phyloP scores from a whole-genome alignment of 192 early-diverging fungal species.

The Entomortierella chlamydospora region DNA sequence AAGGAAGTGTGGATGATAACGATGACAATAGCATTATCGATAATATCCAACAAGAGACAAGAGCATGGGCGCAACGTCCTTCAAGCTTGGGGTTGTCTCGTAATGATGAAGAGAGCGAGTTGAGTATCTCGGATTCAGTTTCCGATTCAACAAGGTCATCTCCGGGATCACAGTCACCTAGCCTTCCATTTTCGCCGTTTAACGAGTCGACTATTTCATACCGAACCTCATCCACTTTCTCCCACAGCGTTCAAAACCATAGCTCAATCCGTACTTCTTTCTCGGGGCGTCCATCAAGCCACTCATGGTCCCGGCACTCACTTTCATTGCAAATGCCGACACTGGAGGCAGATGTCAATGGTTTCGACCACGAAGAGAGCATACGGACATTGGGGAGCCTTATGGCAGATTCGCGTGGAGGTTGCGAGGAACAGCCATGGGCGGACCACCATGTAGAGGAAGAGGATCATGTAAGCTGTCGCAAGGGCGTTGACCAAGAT shows the following conservation, averaged over 20 bases:
- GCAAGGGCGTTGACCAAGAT: not conserved
- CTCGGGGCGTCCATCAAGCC: slow-evolving; percentile 29
- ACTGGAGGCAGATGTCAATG: slow-evolving; percentile 4
- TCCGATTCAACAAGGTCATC: slow-evolving; percentile 20
- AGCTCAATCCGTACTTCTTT: slow-evolving; percentile 17
- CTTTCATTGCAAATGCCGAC: slow-evolving; percentile 39
- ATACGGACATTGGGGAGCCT: not conserved
- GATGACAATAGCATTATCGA: slow-evolving; percentile 9
- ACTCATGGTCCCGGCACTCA: slow-evolving; percentile 18
- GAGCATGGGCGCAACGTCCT: slow-evolving; percentile 32
- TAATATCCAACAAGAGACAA: slow-evolving; percentile 32
- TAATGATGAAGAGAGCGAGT: slow-evolving; percentile 18
- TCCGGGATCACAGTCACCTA: slow-evolving; percentile 3
- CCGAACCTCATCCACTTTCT: slow-evolving; percentile 36
- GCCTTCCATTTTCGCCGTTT: slow-evolving; percentile 15
- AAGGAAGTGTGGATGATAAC: not conserved
- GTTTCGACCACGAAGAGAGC: not conserved
- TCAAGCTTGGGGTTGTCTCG: slow-evolving; percentile 13
- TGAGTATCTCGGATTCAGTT: slow-evolving; percentile 19
- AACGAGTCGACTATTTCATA: slow-evolving; percentile 30
- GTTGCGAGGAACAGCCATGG: slow-evolving; percentile 16
- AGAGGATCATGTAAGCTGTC: not conserved
- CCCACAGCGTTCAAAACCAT: slow-evolving; percentile 13
- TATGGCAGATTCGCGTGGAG: not conserved
- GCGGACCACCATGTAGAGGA: slow-evolving; percentile 2